A percentile compares a stretch with the other conserved stretches of the same genome.
Conservation (phyloP, 2,329 filamentous ascomycete genomes). For the Zopfia rhizophila region DNA sequence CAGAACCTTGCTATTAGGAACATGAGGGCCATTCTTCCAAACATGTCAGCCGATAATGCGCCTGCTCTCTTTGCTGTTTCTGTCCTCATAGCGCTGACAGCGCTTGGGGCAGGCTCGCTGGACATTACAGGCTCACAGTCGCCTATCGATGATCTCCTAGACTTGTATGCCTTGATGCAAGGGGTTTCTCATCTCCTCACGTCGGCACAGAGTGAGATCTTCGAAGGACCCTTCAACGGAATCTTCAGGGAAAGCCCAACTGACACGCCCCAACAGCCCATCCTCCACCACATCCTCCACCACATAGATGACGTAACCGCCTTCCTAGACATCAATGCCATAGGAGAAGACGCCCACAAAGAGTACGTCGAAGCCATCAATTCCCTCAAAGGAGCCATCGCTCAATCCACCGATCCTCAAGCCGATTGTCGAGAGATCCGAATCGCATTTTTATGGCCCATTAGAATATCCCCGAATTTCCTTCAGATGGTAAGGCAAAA, state of each 20-base stretch:
- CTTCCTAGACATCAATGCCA: conserved; percentile 32
- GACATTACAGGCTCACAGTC: conserved; percentile 12
- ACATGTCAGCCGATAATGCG: conserved; percentile 43
- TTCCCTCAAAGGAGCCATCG: conserved; percentile 32
- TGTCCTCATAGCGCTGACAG: conserved; percentile 40
- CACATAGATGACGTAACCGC: conserved; percentile 30
- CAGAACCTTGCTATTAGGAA: conserved; percentile 49
- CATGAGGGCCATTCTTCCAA: conserved; percentile 40
- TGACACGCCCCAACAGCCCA: conserved; percentile 37
- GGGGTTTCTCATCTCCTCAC: conserved; percentile 46
- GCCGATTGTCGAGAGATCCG: conserved; percentile 47
- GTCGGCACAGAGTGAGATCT: conserved; percentile 28
- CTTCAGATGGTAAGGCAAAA: conserved; percentile 40
- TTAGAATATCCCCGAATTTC: conserved; percentile 46
- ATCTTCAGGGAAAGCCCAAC: conserved; percentile 31
- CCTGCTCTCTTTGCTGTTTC: conserved; percentile 44
- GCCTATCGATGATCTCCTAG: conserved; percentile 44
- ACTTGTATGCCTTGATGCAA: conserved; percentile 48
- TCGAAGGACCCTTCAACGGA: conserved; percentile 35
- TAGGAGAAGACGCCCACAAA: conserved; percentile 29
- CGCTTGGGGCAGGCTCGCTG: conserved; percentile 32
- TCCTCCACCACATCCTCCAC: conserved; percentile 35
- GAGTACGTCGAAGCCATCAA: conserved; percentile 28
- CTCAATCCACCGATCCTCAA: conserved; percentile 31
- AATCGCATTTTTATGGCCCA: conserved; percentile 52